Evolutionary conservation across 1,139 yeast genomes (phyloP), one percentile per base, ranked within the genome.

Genomic region (Eremothecium gossypii): DNA sequence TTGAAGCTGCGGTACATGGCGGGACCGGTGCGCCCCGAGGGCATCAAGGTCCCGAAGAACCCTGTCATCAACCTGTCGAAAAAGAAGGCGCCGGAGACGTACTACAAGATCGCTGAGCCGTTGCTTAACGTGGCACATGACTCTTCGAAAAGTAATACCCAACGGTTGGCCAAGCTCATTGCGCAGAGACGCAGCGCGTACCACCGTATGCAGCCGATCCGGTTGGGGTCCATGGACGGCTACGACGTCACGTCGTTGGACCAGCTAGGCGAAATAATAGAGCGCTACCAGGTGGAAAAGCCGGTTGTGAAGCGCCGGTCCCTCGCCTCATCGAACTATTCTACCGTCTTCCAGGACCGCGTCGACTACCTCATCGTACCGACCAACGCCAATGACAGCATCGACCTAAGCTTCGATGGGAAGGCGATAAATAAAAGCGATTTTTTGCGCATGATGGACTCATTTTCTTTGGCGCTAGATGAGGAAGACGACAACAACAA

Each of bases 401-500:
- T 58, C 38, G 71, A 67, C 26, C 45, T 67, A 39, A 65, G 69
- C 50, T 67, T 67, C 43, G 71, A 67, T 47, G 71, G 71, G 7
- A 67, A 67, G 44, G 71, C 70, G 2, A 53, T 67, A 59, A 67
- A 66, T 49, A 61, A 60, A 41, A 64, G 64, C 44, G 71, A 67
- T 49, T 49, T 65, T 13, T 64, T 65, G 36, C 60, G 65, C 33
- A 56, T 66, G 51, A 67, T 65, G 8, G 69, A 66, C 42, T 61
- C 65, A 4, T 61, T 61, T 40, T 58, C 58, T 36, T 49, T 57
- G 10, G 60, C 58, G 2, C 46, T 54, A 17, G 56, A 57, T 11
- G 62, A 58, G 33, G 58, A 58, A 13, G 57, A 50, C 14, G 44
- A 45, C 26, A 48, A 43, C 31, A 41, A 41, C 17, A 33, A 45